phyloP scores from a whole-genome alignment of 2,329 filamentous ascomycete species.

The Verticillium nubilum region DNA sequence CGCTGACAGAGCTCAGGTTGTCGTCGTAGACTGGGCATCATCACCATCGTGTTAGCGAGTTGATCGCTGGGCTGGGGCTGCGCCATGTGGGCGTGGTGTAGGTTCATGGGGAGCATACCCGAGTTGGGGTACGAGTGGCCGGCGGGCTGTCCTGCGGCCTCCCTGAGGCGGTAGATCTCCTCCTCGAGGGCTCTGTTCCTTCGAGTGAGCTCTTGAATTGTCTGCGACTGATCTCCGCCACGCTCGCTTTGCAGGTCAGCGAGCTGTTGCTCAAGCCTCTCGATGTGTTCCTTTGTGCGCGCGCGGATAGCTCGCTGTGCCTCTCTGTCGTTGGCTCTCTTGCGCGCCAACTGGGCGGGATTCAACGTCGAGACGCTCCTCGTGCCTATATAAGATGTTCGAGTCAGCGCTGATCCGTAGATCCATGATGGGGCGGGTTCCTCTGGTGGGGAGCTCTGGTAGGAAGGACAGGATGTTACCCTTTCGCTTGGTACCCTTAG shows the following conservation, averaged over 20 bases:
- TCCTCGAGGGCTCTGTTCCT: slow-evolving; percentile 50
- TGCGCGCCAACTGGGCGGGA: slow-evolving; percentile 81
- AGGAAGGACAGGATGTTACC: slow-evolving; percentile 22
- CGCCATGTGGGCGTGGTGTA: neutral
- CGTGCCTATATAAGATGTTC: slow-evolving; percentile 35
- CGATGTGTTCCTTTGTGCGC: slow-evolving; percentile 81
- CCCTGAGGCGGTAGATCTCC: slow-evolving; percentile 40
- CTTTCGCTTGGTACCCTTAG: slow-evolving; percentile 40
- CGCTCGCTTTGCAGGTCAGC: slow-evolving; percentile 57
- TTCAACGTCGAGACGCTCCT: slow-evolving; percentile 84
- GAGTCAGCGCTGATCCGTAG: slow-evolving; percentile 5
- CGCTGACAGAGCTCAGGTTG: slow-evolving; percentile 29
- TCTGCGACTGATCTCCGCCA: slow-evolving; percentile 42
- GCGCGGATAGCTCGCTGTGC: slow-evolving; percentile 84
- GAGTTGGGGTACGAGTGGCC: slow-evolving; percentile 27
- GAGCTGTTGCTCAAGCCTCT: slow-evolving; percentile 68
- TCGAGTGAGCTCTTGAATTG: slow-evolving; percentile 45
- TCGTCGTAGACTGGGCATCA: slow-evolving; percentile 32
- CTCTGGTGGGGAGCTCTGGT: neutral
- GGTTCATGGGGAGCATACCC: neutral
- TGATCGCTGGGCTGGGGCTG: neutral
- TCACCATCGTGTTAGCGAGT: neutral
- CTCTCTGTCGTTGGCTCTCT: slow-evolving; percentile 86
- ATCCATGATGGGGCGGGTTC: neutral
- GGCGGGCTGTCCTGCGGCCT: slow-evolving; percentile 37